Evolutionary conservation across 768 basidiomycete genomes (phyloP).

Genomic region (Russula lepida): DNA sequence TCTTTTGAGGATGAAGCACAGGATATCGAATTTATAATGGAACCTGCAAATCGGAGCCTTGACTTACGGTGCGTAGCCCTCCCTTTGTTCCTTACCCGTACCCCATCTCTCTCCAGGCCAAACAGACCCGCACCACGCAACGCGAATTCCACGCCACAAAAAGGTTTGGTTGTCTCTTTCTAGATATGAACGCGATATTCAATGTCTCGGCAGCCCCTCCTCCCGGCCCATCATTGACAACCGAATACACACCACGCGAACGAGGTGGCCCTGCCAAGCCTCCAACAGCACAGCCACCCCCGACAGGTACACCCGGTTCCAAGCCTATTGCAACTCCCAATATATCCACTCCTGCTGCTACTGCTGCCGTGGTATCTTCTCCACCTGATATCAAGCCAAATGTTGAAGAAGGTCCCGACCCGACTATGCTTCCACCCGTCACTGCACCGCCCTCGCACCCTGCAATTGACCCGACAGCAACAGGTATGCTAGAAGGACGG

Average conservation of each 20-base stretch:
- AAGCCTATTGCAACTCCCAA: conserved; percentile 18
- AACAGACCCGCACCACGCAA: conserved; percentile 26
- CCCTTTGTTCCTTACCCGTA: neutral
- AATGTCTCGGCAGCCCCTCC: conserved; percentile 31
- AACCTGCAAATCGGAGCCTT: conserved; percentile 59
- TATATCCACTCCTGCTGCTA: conserved; percentile 16
- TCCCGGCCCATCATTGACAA: conserved; percentile 61
- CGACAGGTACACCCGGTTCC: conserved; percentile 10
- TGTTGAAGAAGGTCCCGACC: conserved; percentile 49
- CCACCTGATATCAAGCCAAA: conserved; percentile 6
- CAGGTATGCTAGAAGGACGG: conserved; percentile 63
- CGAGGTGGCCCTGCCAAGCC: conserved; percentile 42
- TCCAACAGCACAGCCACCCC: conserved; percentile 24
- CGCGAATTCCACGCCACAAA: conserved; percentile 28
- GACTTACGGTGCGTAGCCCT: conserved; percentile 54
- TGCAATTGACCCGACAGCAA: conserved; percentile 54
- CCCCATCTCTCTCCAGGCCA: conserved; percentile 28
- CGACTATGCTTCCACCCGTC: conserved; percentile 54
- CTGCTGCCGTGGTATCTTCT: neutral
- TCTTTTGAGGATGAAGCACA: conserved; percentile 24
- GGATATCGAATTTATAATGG: conserved; percentile 91
- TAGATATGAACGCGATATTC: neutral
- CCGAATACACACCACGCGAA: conserved; percentile 73
- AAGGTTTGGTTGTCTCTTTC: conserved; percentile 22
- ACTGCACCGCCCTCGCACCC: conserved; percentile 76